Evolutionary conservation across 2,329 filamentous ascomycete genomes (phyloP).

Genomic region (Cladosporium austrohemisphaericum): DNA sequence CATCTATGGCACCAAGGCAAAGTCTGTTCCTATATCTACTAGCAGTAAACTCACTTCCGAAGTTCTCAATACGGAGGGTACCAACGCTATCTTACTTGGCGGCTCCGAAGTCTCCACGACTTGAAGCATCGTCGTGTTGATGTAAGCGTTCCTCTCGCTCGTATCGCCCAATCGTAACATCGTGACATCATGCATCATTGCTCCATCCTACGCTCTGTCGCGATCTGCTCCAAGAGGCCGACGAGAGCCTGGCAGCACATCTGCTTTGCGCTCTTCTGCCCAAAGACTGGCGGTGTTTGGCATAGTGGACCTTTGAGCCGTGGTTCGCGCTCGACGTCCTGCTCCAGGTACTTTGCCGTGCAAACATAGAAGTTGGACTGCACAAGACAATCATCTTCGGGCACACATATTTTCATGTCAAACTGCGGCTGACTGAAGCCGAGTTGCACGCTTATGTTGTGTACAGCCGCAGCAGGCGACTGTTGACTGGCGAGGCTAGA

Average conservation of each 20-base stretch:
- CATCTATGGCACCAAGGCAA: too few species aligned
- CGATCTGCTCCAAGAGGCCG: slow-evolving; percentile 37
- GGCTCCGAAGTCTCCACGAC: too few species aligned
- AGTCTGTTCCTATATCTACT: too few species aligned
- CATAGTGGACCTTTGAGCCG: slow-evolving; percentile 38
- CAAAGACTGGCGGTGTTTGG: slow-evolving; percentile 41
- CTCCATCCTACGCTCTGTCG: neutral
- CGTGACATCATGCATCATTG: too few species aligned
- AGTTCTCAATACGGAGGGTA: too few species aligned
- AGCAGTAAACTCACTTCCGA: too few species aligned
- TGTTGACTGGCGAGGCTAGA: neutral
- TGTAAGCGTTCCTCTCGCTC: too few species aligned
- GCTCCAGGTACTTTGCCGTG: slow-evolving; percentile 32
- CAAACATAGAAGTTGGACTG: slow-evolving; percentile 35
- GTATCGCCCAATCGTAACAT: too few species aligned
- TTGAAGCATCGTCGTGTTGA: too few species aligned
- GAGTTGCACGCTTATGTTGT: slow-evolving; percentile 22
- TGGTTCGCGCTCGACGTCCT: slow-evolving; percentile 22
- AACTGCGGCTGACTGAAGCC: slow-evolving; percentile 26
- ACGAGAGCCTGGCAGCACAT: slow-evolving; percentile 44
- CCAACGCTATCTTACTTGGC: too few species aligned
- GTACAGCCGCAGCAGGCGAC: slow-evolving; percentile 20
- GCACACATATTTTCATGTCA: slow-evolving; percentile 16
- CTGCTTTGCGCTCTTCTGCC: slow-evolving; percentile 50
- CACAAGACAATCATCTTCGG: slow-evolving; percentile 1